Conservation (phyloP, 495 filamentous ascomycete species). For the Mycothermus thermophilus region DNA sequence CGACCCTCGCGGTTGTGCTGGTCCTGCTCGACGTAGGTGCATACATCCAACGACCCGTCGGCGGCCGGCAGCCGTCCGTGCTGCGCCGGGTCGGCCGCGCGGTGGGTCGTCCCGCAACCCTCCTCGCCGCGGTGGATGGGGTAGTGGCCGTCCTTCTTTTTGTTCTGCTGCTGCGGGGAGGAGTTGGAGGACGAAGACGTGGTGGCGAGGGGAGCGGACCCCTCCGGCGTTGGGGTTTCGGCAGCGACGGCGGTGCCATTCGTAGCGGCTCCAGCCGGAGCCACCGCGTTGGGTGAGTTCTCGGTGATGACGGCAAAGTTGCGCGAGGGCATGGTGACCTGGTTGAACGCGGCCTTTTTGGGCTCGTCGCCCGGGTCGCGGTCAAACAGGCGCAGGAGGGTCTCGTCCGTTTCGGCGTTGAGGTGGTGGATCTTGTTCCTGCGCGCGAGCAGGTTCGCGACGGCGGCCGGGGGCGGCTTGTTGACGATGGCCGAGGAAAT, state of each 20-base stretch:
- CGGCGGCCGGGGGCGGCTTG: conserved; percentile 74
- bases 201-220: conserved; percentile 1
- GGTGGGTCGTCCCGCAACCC: conserved; percentile 49
- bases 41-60: conserved; percentile 53
- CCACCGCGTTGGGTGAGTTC: conserved; percentile 32
- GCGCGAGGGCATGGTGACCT: conserved; percentile 77
- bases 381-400: conserved; percentile 73
- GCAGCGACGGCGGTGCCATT: conserved; percentile 11
- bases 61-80: conserved; percentile 38
- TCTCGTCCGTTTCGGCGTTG: conserved; percentile 76
- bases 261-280: not conserved
- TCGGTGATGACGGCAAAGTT: conserved; percentile 82
- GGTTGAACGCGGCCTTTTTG: conserved; percentile 57
- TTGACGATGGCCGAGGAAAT: conserved; percentile 88
- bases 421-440: conserved; percentile 89
- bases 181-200: conserved; percentile 6
- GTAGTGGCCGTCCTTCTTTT: conserved; percentile 44
- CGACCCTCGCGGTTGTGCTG: conserved; percentile 47
- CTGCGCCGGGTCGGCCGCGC: conserved; percentile 39
- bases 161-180: conserved; percentile 2
- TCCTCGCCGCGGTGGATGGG: conserved; percentile 52
- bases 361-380: conserved; percentile 57
- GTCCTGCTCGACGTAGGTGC: conserved; percentile 56
- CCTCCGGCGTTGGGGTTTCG: not conserved
- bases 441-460: conserved; percentile 75